A percentile compares a stretch with the other conserved stretches of the same genome.
phyloP scores from a whole-genome alignment of 345 rosid species.

The Aquilaria sinensis region DNA sequence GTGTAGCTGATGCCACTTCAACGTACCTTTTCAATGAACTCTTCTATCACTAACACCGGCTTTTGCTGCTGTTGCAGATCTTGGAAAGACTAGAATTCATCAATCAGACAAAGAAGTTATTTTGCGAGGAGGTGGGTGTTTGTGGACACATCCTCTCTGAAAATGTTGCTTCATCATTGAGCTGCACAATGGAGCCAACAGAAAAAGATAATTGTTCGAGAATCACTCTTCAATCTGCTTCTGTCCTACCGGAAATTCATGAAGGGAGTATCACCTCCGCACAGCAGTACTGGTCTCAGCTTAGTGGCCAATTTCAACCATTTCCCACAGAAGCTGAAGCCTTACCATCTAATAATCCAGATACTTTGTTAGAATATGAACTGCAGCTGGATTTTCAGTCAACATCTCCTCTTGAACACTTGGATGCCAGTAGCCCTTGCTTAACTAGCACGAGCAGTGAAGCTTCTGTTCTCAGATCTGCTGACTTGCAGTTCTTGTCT shows the following conservation, averaged over 20 bases:
- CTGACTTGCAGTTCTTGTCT: conserved; percentile 22
- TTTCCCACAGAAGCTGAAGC: conserved; percentile 12
- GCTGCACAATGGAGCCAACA: conserved; percentile 32
- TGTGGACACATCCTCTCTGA: conserved; percentile 20
- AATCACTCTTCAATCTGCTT: conserved; percentile 17
- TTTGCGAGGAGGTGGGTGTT: conserved; percentile 25
- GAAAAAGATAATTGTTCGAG: conserved; percentile 28
- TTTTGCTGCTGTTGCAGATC: conserved; percentile 39
- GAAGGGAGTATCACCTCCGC: conserved; percentile 4
- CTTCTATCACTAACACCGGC: not conserved
- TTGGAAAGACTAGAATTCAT: conserved; percentile 49
- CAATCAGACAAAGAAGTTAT: conserved; percentile 42
- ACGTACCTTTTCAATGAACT: not conserved
- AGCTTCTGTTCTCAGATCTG: conserved; percentile 38
- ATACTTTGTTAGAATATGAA: not conserved
- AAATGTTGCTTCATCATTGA: conserved; percentile 25
- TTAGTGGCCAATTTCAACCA: conserved; percentile 9
- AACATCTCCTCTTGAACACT: conserved; percentile 13
- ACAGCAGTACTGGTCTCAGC: conserved; percentile 12
- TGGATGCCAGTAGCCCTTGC: conserved; percentile 23
- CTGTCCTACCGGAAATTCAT: conserved; percentile 12
- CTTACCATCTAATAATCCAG: not conserved
- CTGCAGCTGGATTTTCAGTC: conserved; percentile 13
- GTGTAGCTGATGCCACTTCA: not conserved
- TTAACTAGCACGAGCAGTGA: conserved; percentile 33